phyloP scores from a whole-genome alignment of 257 asterid species.

The Solanum paucissectum region DNA sequence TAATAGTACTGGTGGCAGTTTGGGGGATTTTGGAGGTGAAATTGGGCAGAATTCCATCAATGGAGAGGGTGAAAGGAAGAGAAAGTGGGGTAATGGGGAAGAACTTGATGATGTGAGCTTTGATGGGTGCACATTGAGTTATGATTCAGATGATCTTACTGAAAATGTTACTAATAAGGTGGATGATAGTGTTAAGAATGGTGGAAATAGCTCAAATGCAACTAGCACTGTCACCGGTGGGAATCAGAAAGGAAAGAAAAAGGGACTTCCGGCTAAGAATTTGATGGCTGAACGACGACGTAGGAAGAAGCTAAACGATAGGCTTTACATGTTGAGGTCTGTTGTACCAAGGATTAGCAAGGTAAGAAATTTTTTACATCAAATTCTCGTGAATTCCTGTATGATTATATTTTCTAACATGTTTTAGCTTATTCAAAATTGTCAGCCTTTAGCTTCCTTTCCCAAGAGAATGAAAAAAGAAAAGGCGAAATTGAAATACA shows the following conservation, averaged over 20 bases:
- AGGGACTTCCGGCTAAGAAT: conserved; percentile 91
- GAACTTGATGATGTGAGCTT: conserved; percentile 65
- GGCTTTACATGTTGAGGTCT: conserved; percentile 85
- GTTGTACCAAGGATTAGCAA: conserved; percentile 93
- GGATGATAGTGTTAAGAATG: conserved; percentile 29
- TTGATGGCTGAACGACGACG: conserved; percentile 96
- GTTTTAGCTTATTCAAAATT: not conserved
- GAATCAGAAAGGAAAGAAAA: conserved; percentile 59
- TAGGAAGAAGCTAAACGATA: conserved; percentile 91
- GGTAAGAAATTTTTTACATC: conserved; percentile 31
- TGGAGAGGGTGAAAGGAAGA: conserved; percentile 25
- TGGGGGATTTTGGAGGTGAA: conserved; percentile 36
- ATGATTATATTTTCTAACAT: conserved; percentile 22
- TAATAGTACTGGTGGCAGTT: conserved; percentile 7
- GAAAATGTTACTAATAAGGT: conserved; percentile 19
- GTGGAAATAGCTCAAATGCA: conserved; percentile 31
- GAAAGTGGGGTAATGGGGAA: conserved; percentile 42
- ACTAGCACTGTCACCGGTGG: conserved; percentile 32
- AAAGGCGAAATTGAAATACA: not conserved
- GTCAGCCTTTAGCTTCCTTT: not conserved
- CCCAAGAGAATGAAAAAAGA: not conserved
- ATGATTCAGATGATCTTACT: conserved; percentile 68
- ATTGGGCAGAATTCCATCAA: conserved; percentile 17
- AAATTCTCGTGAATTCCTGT: conserved; percentile 31
- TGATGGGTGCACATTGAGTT: conserved; percentile 53